Evolutionary conservation across 306 rosid genomes (phyloP).

Genomic region (Luffa acutangula): DNA sequence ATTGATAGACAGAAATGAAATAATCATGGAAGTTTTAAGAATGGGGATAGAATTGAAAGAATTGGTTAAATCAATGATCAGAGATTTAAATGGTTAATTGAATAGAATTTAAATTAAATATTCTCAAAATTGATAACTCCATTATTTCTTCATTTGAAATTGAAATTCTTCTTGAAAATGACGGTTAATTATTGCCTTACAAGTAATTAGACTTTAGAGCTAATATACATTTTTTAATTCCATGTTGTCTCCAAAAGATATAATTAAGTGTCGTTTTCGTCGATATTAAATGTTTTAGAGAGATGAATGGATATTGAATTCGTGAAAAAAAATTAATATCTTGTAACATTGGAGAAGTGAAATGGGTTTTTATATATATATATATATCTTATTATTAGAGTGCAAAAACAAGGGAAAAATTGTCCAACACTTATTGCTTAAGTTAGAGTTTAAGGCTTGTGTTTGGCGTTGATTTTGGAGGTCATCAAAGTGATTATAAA

Average conservation of each 20-base stretch:
- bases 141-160: neutral
- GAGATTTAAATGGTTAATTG: neutral
- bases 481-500: no score
- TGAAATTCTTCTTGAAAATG: neutral
- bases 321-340: neutral
- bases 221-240: neutral
- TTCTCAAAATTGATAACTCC: neutral
- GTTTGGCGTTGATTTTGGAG: no score
- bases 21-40: neutral
- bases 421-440: neutral
- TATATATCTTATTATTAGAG: neutral
- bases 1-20: no score
- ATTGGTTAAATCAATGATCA: neutral
- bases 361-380: no score
- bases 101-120: neutral
- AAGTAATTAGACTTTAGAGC: neutral
- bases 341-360: no score
- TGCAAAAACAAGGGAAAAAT: neutral
- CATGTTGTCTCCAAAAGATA: neutral
- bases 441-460: neutral
- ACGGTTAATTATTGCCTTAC: neutral
- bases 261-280: neutral
- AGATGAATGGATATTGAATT: neutral
- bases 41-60: neutral
- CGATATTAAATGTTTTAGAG: neutral